Conservation (phyloP, 352 stramenopile genomes). For the Globisporangium nagaii region DNA sequence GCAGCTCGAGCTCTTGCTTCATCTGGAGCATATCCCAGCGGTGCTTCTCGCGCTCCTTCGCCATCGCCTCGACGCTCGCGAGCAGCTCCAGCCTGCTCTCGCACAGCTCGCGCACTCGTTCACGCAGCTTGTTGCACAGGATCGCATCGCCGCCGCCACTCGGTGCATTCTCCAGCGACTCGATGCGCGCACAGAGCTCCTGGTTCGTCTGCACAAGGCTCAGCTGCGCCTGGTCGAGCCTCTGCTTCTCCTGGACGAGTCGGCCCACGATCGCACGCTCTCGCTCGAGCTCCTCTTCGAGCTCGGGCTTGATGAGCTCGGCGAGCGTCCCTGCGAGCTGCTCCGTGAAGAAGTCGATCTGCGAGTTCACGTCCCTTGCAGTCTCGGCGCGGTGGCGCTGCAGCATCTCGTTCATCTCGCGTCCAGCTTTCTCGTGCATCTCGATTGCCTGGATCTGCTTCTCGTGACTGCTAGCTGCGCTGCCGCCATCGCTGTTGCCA, state of each 20-base stretch:
- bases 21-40: slow-evolving; percentile 30
- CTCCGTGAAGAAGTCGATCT: slow-evolving; percentile 27
- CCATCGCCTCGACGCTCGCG: slow-evolving; percentile 17
- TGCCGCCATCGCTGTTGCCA: background rate
- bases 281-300: slow-evolving; percentile 30
- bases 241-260: slow-evolving; percentile 33
- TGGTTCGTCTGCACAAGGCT: slow-evolving; percentile 18
- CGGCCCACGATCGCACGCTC: slow-evolving; percentile 16
- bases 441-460: slow-evolving; percentile 58
- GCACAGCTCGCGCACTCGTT: slow-evolving; percentile 21
- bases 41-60: slow-evolving; percentile 27
- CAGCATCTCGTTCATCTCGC: slow-evolving; percentile 31
- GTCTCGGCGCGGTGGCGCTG: slow-evolving; percentile 16
- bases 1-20: slow-evolving; percentile 22
- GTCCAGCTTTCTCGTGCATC: slow-evolving; percentile 36
- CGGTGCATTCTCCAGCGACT: slow-evolving; percentile 29
- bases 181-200: slow-evolving; percentile 22
- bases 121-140: slow-evolving; percentile 48
- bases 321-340: slow-evolving; percentile 24
- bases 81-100: slow-evolving; percentile 17
- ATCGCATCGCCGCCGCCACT: slow-evolving; percentile 36
- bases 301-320: slow-evolving; percentile 24
- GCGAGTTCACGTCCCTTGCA: slow-evolving; percentile 9
- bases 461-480: slow-evolving; percentile 6
- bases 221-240: slow-evolving; percentile 10